Evolutionary conservation across 192 early-diverging fungal genomes (phyloP), one percentile per base, ranked within the genome.

Genomic region (Diversispora eburnea): DNA sequence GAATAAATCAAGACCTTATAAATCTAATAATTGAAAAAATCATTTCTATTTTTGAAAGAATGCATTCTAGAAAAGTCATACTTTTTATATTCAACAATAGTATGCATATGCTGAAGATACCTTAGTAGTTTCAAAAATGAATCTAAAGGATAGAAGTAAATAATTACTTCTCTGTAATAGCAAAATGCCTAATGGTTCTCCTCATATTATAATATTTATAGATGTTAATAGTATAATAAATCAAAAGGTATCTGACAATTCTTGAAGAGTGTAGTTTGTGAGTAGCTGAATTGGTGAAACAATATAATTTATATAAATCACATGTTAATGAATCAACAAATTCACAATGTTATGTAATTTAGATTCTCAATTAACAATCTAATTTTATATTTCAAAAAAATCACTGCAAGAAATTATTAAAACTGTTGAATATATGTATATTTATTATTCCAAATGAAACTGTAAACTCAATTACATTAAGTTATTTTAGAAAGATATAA

Each of bases 1-100:
- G 39, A 42, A 63, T 15, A 42, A 39, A 66, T 48, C 3, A 66
- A 19, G 46, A 66, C 42, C 7, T 66, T 66, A 66, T 66, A 17
- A 66, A 66, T 5, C 46, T 48, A 66, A 45, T 66, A 48, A 48
- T 19, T 19, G 19, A 66, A 46, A 55, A 45, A 72, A 57, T 70
- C 52, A 77, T 65, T 60, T 63, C 15, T 48, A 72, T 80, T 5
- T 77, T 77, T 62, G 20, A 73, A 39, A 3, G 25, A 45, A 33
- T 61, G 7, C 69, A 77, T 67, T 57, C 51, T 8, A 22, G 42
- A 4, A 64, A 67, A 22, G 62, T 73, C 56, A 73, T 47, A 57
- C 55, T 75, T 17, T 80, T 76, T 67, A 46, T 64, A 20, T 77
- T 77, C 58, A 60, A 77, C 65, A 70, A 59, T 68, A 80, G 45